phyloP scores from a whole-genome alignment of 495 filamentous ascomycete species.

The Xylaria sp. region DNA sequence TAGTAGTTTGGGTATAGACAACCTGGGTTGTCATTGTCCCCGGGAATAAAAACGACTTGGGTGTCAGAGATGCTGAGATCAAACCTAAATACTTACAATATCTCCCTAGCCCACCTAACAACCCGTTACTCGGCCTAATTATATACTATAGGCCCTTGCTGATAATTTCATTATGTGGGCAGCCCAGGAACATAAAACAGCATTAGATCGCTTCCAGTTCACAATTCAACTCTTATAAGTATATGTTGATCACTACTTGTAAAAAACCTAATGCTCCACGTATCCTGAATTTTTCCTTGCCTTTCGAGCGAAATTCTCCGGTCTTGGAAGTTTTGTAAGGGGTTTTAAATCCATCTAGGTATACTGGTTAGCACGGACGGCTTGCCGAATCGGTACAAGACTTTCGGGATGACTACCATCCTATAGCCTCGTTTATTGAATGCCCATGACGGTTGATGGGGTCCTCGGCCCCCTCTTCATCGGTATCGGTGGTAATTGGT shows the following conservation, averaged over 20 bases:
- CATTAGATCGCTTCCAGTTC: background rate
- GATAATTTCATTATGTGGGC: background rate
- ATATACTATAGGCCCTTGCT: background rate
- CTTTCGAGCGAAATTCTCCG: background rate
- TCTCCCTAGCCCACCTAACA: background rate
- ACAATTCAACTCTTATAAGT: background rate
- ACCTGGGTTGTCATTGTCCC: background rate
- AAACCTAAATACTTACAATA: background rate
- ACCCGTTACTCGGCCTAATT: background rate
- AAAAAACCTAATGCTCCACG: background rate
- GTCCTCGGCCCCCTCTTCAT: slow-evolving; percentile 2
- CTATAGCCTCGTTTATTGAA: slow-evolving; percentile 14
- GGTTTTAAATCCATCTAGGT: background rate
- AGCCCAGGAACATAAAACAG: background rate
- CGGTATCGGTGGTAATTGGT: slow-evolving; percentile 20
- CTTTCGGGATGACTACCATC: slow-evolving; percentile 12
- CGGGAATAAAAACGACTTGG: background rate
- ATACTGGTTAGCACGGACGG: slow-evolving; percentile 16
- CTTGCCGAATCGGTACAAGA: slow-evolving; percentile 22
- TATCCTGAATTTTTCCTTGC: background rate
- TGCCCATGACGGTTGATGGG: background rate
- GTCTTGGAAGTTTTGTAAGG: background rate
- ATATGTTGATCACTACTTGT: background rate
- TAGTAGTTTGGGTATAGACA: background rate
- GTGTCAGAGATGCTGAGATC: slow-evolving; percentile 1